Evolutionary conservation across 2,329 filamentous ascomycete genomes (phyloP), one percentile per base, ranked within the genome.

Genomic region (Colletotrichum sp.): DNA sequence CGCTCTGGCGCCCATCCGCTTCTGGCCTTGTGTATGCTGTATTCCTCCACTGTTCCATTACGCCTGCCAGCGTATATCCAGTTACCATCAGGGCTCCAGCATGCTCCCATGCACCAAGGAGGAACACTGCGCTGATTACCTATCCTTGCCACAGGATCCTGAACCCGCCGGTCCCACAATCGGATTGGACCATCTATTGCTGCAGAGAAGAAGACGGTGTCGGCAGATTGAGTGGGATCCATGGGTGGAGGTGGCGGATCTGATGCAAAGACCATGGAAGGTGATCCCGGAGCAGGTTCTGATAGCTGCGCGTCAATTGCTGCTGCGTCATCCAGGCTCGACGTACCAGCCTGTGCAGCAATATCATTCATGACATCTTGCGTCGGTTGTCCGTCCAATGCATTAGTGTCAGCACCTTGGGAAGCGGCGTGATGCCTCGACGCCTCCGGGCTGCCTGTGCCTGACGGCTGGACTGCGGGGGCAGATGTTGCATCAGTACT

Each of bases 31-130:
- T 97, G 95, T 22, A 99, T 89, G 81, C 92, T 95, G 85, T 95
- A 99, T 85, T 99, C 97, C 80, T 99, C 97, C 0, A 99, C 97
- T 0, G 95, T 98, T 68, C 95, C 92, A 84, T 99, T 99, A 74
- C 97, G 90, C 32, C 97, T 90, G 1, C 97, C 97, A 0, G 95
- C 96, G 85, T 98, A 99, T 80, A 99, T 96, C 84, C 92, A 95
- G 85, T 99, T 99, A 16, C 97, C 97, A 83, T 98, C 95, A 0
- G 96, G 96, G 71, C 94, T 96, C 97, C 97, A 99, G 86, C 96
- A 98, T 1, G 96, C 95, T 79, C 95, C 96, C 93, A 98, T 98
- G 84, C 96, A 99, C 96, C 96, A 99, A 0, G 96, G 97, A 2
- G 97, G 96, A 1, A 95, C 95, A 22, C 93, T 92, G 13, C 92